A percentile compares a stretch with the other conserved stretches of the same genome.
Evolutionary conservation across 306 rosid species (phyloP).

Genomic region (Sphenostylis stenocarpa): DNA sequence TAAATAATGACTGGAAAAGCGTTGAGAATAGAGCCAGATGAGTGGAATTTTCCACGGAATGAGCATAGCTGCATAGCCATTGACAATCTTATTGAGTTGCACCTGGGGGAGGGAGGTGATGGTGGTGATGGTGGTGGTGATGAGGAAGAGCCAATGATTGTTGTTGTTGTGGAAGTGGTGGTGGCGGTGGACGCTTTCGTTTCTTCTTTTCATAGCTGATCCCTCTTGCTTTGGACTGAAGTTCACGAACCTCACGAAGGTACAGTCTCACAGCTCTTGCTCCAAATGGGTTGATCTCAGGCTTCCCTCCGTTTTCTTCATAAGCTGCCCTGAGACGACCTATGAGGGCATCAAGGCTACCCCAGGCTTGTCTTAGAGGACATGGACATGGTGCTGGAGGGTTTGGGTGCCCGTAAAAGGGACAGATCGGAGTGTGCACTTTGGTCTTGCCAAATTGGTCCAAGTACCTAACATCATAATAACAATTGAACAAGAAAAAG

Average conservation of each 20-base stretch:
- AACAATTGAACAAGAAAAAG: not conserved
- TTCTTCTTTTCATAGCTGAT: slow-evolving; percentile 98
- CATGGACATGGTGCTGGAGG: slow-evolving; percentile 99
- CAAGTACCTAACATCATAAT: slow-evolving; percentile 53
- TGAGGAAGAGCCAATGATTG: not conserved
- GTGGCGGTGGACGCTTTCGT: slow-evolving; percentile 66
- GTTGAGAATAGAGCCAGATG: not conserved
- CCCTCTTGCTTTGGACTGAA: slow-evolving; percentile 98
- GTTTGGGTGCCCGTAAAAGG: slow-evolving; percentile 89
- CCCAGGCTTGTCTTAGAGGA: slow-evolving; percentile 97
- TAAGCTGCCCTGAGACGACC: slow-evolving; percentile 97
- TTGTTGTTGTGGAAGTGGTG: not conserved
- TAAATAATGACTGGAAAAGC: not conserved
- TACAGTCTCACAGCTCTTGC: slow-evolving; percentile 94
- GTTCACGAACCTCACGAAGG: slow-evolving; percentile 95
- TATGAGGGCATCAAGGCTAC: slow-evolving; percentile 94
- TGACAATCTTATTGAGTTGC: slow-evolving; percentile 40
- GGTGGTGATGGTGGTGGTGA: slow-evolving; percentile 8
- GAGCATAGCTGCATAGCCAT: not conserved
- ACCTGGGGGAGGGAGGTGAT: slow-evolving; percentile 56
- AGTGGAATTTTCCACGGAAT: not conserved
- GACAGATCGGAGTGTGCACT: slow-evolving; percentile 91
- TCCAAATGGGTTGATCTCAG: slow-evolving; percentile 92
- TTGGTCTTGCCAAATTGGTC: slow-evolving; percentile 98
- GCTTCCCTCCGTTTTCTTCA: slow-evolving; percentile 96